These are phyloP conservation scores for Phialophora expanda DNA, from an alignment of 2,329 filamentous ascomycete species.

Conservation along the genomic window DNA sequence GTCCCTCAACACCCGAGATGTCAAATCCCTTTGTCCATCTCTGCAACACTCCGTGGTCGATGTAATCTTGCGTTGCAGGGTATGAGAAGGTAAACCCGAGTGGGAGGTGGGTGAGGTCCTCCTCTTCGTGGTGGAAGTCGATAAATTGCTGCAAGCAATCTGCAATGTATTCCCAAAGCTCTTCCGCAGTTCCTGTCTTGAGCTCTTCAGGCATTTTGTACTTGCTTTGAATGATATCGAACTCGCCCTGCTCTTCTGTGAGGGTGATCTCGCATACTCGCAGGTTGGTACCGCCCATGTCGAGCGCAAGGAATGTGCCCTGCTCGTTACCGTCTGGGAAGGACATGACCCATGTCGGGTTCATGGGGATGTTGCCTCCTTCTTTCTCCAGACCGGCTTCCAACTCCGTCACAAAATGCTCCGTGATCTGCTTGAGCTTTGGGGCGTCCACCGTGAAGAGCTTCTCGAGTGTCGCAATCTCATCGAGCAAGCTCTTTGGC, in stretches of 20 bases:
- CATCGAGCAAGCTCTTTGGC: conserved; percentile 78
- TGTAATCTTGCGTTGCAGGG: conserved; percentile 88
- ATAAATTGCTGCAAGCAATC: conserved; percentile 91
- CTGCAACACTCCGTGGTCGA: conserved; percentile 89
- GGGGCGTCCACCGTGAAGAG: conserved; percentile 76
- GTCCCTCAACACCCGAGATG: conserved; percentile 85
- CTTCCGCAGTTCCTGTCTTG: conserved; percentile 80
- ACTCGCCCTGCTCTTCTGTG: conserved; percentile 84
- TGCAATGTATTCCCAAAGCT: conserved; percentile 94
- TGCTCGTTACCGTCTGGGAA: conserved; percentile 86
- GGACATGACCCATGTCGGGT: conserved; percentile 93
- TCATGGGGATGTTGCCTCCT: conserved; percentile 98
- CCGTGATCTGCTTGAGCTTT: conserved; percentile 87
- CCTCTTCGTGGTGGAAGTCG: conserved; percentile 75
- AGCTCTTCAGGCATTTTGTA: conserved; percentile 93
- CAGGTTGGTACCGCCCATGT: conserved; percentile 96
- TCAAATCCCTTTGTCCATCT: conserved; percentile 98
- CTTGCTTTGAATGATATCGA: conserved; percentile 94
- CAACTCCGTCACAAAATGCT: conserved; percentile 87
- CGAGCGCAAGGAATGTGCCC: conserved; percentile 84
- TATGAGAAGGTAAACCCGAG: conserved; percentile 97
- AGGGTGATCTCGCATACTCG: conserved; percentile 92
- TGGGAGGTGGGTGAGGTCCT: conserved; percentile 67
- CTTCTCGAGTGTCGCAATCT: conserved; percentile 84
- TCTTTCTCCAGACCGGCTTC: conserved; percentile 83